Evolutionary conservation across 2,329 filamentous ascomycete genomes (phyloP), one percentile per base, ranked within the genome.

Genomic region (Acrocalymma vagum): DNA sequence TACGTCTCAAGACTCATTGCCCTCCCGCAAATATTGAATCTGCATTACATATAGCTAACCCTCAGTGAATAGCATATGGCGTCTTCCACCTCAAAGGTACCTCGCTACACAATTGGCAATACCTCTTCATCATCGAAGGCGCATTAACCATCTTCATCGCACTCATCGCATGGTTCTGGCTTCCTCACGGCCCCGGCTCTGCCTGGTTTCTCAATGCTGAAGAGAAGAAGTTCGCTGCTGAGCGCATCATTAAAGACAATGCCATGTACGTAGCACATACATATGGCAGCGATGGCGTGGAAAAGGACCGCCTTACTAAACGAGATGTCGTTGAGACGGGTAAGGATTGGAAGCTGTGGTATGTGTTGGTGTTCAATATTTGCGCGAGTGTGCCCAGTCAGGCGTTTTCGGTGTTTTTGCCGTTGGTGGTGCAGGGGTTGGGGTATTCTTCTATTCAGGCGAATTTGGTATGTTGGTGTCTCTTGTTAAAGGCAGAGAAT

Each of bases 51-150:
- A 10, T 35, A 2, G 15, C 33, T 55, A 22, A 55, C 20, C 17
- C 8, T 8, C 3, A 7, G 10, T 10, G n/a, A n/a, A 10, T 26
- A 59, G 64, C 42, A 42, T 72, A 63, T 23, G 73, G 71, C 0
- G 65, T 79, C 41, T 56, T 80, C 68, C 78, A 78, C 51, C 73
- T 80, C 34, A 48, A 65, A 23, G 65, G 64, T 8, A 72, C 68
- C 42, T 8, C 7, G 4, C 60, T 83, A 9, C 71, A 75, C 3
- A 72, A 74, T 8, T 75, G 71, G 72, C 72, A 74, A 17, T 78
- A 77, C 43, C 48, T 75, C 3, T 74, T 75, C 39, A 68, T 75
- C 5, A 70, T 75, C 18, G 71, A 75, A 36, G 72, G 72, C 2
- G 38, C 48, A 0, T 53, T 72, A 2, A 60, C 64, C 38, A 18